A percentile compares a stretch with the other conserved stretches of the same genome.
Evolutionary conservation across 257 asterid genomes (phyloP).

Genomic region (Nicotiana otophora): DNA sequence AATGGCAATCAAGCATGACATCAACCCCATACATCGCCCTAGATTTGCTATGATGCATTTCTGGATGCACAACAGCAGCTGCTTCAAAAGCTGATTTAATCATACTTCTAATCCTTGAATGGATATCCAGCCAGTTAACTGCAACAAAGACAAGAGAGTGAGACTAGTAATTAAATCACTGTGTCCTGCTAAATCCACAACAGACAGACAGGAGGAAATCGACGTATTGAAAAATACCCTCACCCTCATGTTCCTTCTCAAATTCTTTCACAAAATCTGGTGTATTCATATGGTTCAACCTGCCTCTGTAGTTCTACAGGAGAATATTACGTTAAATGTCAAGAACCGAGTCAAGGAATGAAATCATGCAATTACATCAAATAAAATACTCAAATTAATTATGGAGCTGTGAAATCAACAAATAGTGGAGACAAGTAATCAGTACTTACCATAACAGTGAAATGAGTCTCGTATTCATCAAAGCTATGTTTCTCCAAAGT

Average conservation of each 20-base stretch:
- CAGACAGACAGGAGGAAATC: background rate
- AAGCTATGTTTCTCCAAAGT: slow-evolving; percentile 73
- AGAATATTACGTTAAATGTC: slow-evolving; percentile 2
- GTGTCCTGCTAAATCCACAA: background rate
- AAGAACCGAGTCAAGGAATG: slow-evolving; percentile 8
- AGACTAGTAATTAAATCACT: background rate
- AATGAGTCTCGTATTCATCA: slow-evolving; percentile 90
- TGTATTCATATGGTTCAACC: slow-evolving; percentile 68
- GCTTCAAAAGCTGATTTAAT: slow-evolving; percentile 77
- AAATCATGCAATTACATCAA: slow-evolving; percentile 5
- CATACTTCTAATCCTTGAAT: slow-evolving; percentile 62
- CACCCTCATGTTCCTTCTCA: slow-evolving; percentile 85
- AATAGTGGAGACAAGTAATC: slow-evolving; percentile 1
- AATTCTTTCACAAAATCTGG: slow-evolving; percentile 77
- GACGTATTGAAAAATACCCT: slow-evolving; percentile 11
- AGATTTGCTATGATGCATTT: slow-evolving; percentile 79
- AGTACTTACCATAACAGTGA: slow-evolving; percentile 85
- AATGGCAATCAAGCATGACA: slow-evolving; percentile 75
- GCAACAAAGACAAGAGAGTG: slow-evolving; percentile 24
- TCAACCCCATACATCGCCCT: slow-evolving; percentile 97
- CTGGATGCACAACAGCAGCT: slow-evolving; percentile 85
- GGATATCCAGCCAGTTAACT: slow-evolving; percentile 94
- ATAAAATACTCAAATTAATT: background rate
- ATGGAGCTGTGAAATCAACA: background rate
- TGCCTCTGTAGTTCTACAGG: slow-evolving; percentile 83